phyloP scores from a whole-genome alignment of 768 basidiomycete genomes.

The Sporobolomyces phaffii region DNA sequence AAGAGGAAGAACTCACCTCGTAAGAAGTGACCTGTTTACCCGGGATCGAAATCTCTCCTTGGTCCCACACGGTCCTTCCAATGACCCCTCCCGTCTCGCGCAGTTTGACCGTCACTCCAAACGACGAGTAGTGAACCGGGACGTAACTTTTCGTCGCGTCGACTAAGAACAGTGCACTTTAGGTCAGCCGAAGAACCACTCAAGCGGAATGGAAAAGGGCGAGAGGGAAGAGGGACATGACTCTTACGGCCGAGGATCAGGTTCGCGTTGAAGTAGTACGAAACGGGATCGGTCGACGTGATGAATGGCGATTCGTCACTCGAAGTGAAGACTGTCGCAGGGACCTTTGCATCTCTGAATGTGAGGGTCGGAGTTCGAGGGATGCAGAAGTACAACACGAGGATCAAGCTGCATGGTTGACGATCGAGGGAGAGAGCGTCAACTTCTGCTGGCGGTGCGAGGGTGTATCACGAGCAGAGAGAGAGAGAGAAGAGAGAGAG shows the following conservation, averaged over 20 bases:
- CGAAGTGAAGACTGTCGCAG: constrained; percentile 12
- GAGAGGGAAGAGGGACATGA: not conserved
- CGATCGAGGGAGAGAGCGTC: too few relatives aligned
- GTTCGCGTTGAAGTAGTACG: constrained; percentile 16
- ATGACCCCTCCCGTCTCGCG: constrained; percentile 18
- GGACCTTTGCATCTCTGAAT: constrained; percentile 17
- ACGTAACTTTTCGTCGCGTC: constrained; percentile 26
- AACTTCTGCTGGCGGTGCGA: too few relatives aligned
- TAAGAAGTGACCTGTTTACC: constrained; percentile 17
- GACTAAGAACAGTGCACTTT: too few relatives aligned
- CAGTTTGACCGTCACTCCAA: constrained; percentile 22
- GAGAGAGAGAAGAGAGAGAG: too few relatives aligned
- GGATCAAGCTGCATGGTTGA: too few relatives aligned
- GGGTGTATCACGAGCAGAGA: too few relatives aligned
- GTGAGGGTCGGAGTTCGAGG: constrained; percentile 23
- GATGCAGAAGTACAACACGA: constrained; percentile 27
- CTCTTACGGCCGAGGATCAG: constrained; percentile 14
- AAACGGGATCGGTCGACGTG: constrained; percentile 16
- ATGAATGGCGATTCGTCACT: constrained; percentile 16
- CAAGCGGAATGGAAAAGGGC: not conserved
- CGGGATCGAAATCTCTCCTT: constrained; percentile 19
- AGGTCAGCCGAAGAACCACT: too few relatives aligned
- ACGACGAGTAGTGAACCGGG: constrained; percentile 22
- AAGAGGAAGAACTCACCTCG: not conserved
- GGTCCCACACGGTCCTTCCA: constrained; percentile 1